phyloP scores from a whole-genome alignment of 1,139 yeast genomes.

The Scheffersomyces titani region DNA sequence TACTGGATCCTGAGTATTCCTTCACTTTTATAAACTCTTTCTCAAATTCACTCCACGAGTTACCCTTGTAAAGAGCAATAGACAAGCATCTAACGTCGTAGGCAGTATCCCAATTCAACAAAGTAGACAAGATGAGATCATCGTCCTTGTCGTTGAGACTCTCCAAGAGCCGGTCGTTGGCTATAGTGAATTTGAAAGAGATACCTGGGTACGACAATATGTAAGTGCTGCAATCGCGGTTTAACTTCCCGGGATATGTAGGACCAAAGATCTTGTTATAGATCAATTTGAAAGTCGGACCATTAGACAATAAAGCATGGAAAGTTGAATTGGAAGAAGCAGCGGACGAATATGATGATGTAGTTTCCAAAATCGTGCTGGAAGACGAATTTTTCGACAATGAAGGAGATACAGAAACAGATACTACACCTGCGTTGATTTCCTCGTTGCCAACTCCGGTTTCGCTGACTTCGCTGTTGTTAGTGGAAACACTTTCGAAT shows the following conservation, averaged over 20 bases:
- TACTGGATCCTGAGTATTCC: background rate
- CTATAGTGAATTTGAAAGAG: constrained; percentile 42
- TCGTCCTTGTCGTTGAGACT: constrained; percentile 18
- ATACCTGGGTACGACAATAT: constrained; percentile 58
- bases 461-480: constrained; percentile 13
- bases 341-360: constrained; percentile 4
- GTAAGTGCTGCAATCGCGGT: constrained; percentile 21
- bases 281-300: constrained; percentile 39
- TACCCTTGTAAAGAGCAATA: constrained; percentile 37
- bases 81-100: constrained; percentile 37
- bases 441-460: constrained; percentile 12
- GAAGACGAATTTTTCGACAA: constrained; percentile 3
- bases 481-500: constrained; percentile 10
- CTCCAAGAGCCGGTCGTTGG: constrained; percentile 15
- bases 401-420: background rate
- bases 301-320: constrained; percentile 1
- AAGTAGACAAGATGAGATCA: constrained; percentile 24
- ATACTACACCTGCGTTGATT: constrained; percentile 7
- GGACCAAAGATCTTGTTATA: constrained; percentile 65
- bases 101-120: constrained; percentile 33
- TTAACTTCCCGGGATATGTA: constrained; percentile 55
- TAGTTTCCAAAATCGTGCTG: constrained; percentile 1
- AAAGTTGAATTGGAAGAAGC: constrained; percentile 7
- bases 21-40: constrained; percentile 8
- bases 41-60: constrained; percentile 26